phyloP scores from a whole-genome alignment of 257 asterid species.

The Ilex aquifolium region DNA sequence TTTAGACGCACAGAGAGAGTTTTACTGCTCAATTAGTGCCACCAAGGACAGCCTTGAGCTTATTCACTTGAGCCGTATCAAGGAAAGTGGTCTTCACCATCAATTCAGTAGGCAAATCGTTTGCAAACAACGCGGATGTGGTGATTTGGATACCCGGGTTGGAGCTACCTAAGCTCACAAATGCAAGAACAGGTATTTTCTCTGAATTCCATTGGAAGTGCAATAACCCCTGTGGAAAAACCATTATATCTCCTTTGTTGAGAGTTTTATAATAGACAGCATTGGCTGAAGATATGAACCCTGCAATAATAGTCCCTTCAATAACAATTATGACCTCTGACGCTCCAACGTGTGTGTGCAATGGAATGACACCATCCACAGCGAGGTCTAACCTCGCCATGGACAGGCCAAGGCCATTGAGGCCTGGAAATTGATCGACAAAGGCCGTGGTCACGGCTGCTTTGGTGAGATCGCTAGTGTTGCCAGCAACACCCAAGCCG shows the following conservation, averaged over 20 bases:
- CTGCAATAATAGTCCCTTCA: too few species aligned
- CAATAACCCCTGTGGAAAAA: not conserved
- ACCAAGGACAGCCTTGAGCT: not conserved
- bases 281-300: too few species aligned
- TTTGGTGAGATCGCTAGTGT: not conserved
- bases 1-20: too few species aligned
- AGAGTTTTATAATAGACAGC: not conserved
- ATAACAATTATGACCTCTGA: too few species aligned
- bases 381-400: too few species aligned
- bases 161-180: too few species aligned
- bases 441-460: too few species aligned
- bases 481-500: not conserved
- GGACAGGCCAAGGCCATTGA: too few species aligned
- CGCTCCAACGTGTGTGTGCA: too few species aligned
- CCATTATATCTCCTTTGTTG: not conserved
- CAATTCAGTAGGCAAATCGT: not conserved
- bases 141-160: not conserved
- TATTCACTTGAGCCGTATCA: not conserved
- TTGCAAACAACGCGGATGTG: not conserved
- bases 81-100: not conserved
- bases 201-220: not conserved
- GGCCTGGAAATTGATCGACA: too few species aligned
- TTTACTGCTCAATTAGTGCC: slow-evolving; percentile 17
- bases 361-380: too few species aligned
- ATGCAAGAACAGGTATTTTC: not conserved